Conservation (phyloP, 345 rosid species). For the Populus davidiana region DNA sequence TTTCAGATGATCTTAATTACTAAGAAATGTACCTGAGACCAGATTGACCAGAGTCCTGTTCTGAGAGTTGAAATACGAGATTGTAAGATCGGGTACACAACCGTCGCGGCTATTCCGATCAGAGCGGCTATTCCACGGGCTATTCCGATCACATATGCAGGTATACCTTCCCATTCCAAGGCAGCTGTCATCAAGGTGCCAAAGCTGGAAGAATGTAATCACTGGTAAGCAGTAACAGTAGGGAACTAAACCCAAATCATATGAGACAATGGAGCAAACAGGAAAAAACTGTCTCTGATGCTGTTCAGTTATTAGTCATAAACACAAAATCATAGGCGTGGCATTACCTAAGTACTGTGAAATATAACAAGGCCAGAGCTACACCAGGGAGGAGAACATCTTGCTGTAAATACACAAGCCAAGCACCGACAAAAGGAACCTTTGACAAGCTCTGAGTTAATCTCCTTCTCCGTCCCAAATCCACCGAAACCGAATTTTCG, state of each 20-base stretch:
- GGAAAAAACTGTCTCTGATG: not conserved
- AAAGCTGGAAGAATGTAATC: conserved; percentile 36
- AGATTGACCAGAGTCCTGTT: conserved; percentile 88
- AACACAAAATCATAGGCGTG: not conserved
- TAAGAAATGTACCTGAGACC: conserved; percentile 61
- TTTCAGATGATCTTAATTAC: not conserved
- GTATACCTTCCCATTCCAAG: conserved; percentile 74
- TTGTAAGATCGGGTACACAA: conserved; percentile 63
- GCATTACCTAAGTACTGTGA: conserved; percentile 77
- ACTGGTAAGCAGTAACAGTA: not conserved
- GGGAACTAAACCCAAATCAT: not conserved
- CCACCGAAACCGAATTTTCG: conserved; percentile 4
- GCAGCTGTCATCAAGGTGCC: conserved; percentile 93
- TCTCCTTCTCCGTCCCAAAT: conserved; percentile 22
- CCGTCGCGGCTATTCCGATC: conserved; percentile 68
- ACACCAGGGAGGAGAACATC: conserved; percentile 65
- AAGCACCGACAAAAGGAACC: conserved; percentile 49
- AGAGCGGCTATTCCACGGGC: conserved; percentile 73
- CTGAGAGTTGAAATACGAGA: conserved; percentile 56
- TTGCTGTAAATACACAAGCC: conserved; percentile 68
- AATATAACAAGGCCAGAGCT: conserved; percentile 66
- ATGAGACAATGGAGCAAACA: not conserved
- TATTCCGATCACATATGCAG: conserved; percentile 62
- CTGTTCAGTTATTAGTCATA: not conserved
- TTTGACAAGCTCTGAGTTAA: conserved; percentile 34